Evolutionary conservation across 129 eudicot genomes (phyloP), one percentile per base, ranked within the genome.

Genomic region (Tagetes patula): DNA sequence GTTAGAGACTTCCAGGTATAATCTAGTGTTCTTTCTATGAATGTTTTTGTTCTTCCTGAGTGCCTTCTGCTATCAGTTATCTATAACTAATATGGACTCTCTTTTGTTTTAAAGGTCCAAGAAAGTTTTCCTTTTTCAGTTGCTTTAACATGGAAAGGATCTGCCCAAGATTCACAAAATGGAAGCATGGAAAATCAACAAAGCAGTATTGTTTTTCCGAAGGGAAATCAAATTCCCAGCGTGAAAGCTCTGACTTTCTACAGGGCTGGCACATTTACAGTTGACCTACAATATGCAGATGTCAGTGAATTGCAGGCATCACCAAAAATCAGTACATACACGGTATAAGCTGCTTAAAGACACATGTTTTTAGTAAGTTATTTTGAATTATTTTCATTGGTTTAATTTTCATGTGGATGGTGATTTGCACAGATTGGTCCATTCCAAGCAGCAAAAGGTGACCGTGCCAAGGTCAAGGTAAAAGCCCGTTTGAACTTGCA

Each of bases 251-350:
- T 89, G 77, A 87, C 96, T 37, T 85, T 93, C 65, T 81, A 83
- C 77, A 73, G 89, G 76, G 49, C 95, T 33, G 92, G 92, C 41
- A 89, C 98, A 42, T 89, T 93, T 61, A 72, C 90, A 20, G 76
- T 85, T 13, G 96, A 93, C 74, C 85, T 93, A n/a, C 96, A 82
- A 41, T 93, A 89, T 81, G 92, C 92, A 39, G 98, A 93, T 84
- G 87, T 80, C 58, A 82, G 79, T 60, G 98, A 89, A 64, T 40
- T 92, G 79, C 89, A 87, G 74, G 96, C 96, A 54, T 92, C 92
- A 8, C 77, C 90, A 46, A 85, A 89, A 84, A 93, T 93, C 71
- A 93, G 98, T 70, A 82, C 95, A 3, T 87, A 89, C 67, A 93
- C 92, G 86, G 98, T 93, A 87, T 42, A 65, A 65, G 31, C 43